Evolutionary conservation across 495 filamentous ascomycete species (phyloP).

Genomic region (Hypoxylon cercidicola): DNA sequence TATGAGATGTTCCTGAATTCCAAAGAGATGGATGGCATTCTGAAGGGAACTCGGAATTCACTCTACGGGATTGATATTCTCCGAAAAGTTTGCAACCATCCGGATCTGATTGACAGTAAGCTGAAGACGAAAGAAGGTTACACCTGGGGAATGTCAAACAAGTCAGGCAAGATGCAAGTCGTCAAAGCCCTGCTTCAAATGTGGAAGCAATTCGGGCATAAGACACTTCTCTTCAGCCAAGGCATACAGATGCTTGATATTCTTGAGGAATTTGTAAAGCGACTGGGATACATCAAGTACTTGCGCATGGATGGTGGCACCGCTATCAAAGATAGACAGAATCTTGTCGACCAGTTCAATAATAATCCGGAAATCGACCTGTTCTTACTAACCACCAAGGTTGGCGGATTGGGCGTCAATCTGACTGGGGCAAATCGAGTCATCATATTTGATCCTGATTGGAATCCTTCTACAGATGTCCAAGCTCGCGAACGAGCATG

Average conservation of each 20-base stretch:
- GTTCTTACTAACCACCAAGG: slow-evolving; percentile 93
- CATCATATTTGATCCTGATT: slow-evolving; percentile 97
- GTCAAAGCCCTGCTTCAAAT: slow-evolving; percentile 82
- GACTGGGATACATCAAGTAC: slow-evolving; percentile 76
- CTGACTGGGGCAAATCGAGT: slow-evolving; percentile 94
- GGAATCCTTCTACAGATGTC: slow-evolving; percentile 94
- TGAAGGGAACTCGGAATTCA: slow-evolving; percentile 76
- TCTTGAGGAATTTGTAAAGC: slow-evolving; percentile 78
- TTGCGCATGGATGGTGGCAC: slow-evolving; percentile 94
- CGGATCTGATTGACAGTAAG: slow-evolving; percentile 78
- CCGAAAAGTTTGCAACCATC: slow-evolving; percentile 97
- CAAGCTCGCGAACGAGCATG: slow-evolving; percentile 97
- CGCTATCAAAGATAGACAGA: slow-evolving; percentile 81
- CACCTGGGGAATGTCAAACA: slow-evolving; percentile 74
- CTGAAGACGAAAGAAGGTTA: slow-evolving; percentile 68
- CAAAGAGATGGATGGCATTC: slow-evolving; percentile 80
- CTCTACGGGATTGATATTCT: slow-evolving; percentile 90
- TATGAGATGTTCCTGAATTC: slow-evolving; percentile 86
- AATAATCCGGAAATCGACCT: slow-evolving; percentile 79
- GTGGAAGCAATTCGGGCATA: slow-evolving; percentile 89
- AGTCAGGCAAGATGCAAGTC: slow-evolving; percentile 96
- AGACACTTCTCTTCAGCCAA: slow-evolving; percentile 90
- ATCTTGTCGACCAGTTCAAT: slow-evolving; percentile 92
- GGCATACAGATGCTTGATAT: slow-evolving; percentile 94
- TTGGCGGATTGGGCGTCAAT: slow-evolving; percentile 93